Conservation (phyloP, 2,329 filamentous ascomycete species). For the Tolypocladium amazonense region DNA sequence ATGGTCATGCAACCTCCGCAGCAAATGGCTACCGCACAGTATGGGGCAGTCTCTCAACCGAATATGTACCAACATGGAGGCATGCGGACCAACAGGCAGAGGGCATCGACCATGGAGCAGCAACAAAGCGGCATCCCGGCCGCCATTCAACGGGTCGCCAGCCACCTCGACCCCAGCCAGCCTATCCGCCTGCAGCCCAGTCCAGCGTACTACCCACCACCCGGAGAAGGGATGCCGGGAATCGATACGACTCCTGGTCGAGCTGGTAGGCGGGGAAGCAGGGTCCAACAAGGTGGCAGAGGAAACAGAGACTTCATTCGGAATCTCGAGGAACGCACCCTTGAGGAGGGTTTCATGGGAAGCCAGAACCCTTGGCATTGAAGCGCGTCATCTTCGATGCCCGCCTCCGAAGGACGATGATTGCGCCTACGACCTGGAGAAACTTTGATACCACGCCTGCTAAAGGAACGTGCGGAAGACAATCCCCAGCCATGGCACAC, state of each 20-base stretch:
- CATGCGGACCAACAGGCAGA: constrained; percentile 67
- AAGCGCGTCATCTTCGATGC: constrained; percentile 2
- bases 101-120: constrained; percentile 93
- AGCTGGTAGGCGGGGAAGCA: constrained; percentile 65
- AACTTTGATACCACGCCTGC: neutral
- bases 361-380: constrained; percentile 60
- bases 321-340: constrained; percentile 83
- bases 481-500: neutral
- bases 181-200: constrained; percentile 92
- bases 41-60: constrained; percentile 41
- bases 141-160: constrained; percentile 87
- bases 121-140: constrained; percentile 87
- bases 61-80: constrained; percentile 53
- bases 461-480: neutral
- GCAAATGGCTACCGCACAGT: constrained; percentile 56
- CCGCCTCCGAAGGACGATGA: neutral
- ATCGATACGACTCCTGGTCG: constrained; percentile 47
- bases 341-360: constrained; percentile 84
- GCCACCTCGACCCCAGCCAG: constrained; percentile 87
- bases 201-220: constrained; percentile 92
- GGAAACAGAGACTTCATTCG: constrained; percentile 83
- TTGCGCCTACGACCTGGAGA: neutral
- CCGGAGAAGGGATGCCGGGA: constrained; percentile 65
- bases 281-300: constrained; percentile 50
- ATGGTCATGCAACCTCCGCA: constrained; percentile 62